Base-by-base conservation (phyloP, 2,329 filamentous ascomycete species). In the Fusarium dlaminii region DNA sequence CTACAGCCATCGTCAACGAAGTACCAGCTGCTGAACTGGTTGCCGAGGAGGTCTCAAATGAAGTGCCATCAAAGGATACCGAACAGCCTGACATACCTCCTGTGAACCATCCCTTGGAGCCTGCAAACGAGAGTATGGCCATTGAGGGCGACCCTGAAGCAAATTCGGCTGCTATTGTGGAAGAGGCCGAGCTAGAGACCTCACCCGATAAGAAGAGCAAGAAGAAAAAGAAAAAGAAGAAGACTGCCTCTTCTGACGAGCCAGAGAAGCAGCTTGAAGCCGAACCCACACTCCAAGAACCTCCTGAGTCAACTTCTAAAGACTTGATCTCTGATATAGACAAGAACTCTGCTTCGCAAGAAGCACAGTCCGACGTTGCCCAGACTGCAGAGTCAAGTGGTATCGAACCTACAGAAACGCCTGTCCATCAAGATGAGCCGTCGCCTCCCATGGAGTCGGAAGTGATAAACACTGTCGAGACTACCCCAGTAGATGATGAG, bases 171-270 rank as follows among this genome's bases (percentile, higher is more conserved):
- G 29, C 18, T 36, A 39, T 43, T 32, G 40, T 39, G 46, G 48
- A 59, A 14, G 58, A 73, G 18, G 52, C 40, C 27, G 64, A 64
- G 27, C 34, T 61, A 39, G 72, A 77, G 45, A 49, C 48, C n/a
- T 32, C 51, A 13, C 32, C 73, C 7, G 68, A 75, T 30, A 79
- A 76, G 58, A 77, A 73, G 72, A 75, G 66, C 62, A 85, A 77
- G 75, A 85, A 79, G 74, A 83, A 82, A 24, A 86, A 82, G 80
- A 86, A 77, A 7, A 79, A 79, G 63, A 74, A 79, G 65, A 79
- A 78, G 66, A 68, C 62, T 32, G 48, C 62, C 22, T 43, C 69
- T 29, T 43, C 63, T 29, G 73, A 76, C 22, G 69, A 74, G 39
- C 49, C 42, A 20, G 76, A 75, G 55, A 61, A 71, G 39, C 70